phyloP scores from a whole-genome alignment of 2,329 filamentous ascomycete species.

The Aspergillus pseudotamarii region DNA sequence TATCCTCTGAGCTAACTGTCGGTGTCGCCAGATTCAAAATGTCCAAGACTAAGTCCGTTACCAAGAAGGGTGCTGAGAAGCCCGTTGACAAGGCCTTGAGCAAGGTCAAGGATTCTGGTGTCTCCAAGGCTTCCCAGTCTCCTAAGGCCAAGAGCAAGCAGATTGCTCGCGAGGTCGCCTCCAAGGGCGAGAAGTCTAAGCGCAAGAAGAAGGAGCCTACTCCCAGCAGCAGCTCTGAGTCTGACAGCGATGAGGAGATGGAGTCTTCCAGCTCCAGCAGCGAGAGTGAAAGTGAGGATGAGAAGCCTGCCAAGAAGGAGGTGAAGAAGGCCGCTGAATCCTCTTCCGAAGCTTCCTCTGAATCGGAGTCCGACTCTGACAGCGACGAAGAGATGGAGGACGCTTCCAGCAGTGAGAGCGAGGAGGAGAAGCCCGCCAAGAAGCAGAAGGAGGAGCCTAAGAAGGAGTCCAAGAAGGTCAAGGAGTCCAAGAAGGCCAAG shows the following conservation, averaged over 20 bases:
- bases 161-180: slow-evolving; percentile 43
- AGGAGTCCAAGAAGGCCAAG: slow-evolving; percentile 30
- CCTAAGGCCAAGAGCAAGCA: slow-evolving; percentile 50
- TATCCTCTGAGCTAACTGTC: slow-evolving; percentile 20
- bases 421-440: slow-evolving; percentile 34
- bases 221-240: slow-evolving; percentile 39
- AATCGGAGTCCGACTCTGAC: slow-evolving; percentile 33
- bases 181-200: slow-evolving; percentile 46
- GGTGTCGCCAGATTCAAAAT: slow-evolving; percentile 36
- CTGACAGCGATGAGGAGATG: slow-evolving; percentile 37
- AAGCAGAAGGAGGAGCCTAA: slow-evolving; percentile 27
- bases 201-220: slow-evolving; percentile 48
- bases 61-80: slow-evolving; percentile 43
- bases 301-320: slow-evolving; percentile 40
- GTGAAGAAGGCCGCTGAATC: slow-evolving; percentile 37
- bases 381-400: slow-evolving; percentile 38
- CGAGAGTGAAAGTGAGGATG: slow-evolving; percentile 40
- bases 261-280: slow-evolving; percentile 28
- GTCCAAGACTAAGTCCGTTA: slow-evolving; percentile 49
- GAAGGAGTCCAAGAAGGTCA: slow-evolving; percentile 31
- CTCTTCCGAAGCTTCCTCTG: slow-evolving; percentile 34
- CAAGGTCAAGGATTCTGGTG: slow-evolving; percentile 52
- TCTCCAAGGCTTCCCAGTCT: slow-evolving; percentile 49
- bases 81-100: slow-evolving; percentile 45
- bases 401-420: slow-evolving; percentile 35